A percentile compares a stretch with the other conserved stretches of the same genome.
These are phyloP conservation scores for Suillus discolor DNA, from an alignment of 768 basidiomycete species.

Conservation along the genomic window DNA sequence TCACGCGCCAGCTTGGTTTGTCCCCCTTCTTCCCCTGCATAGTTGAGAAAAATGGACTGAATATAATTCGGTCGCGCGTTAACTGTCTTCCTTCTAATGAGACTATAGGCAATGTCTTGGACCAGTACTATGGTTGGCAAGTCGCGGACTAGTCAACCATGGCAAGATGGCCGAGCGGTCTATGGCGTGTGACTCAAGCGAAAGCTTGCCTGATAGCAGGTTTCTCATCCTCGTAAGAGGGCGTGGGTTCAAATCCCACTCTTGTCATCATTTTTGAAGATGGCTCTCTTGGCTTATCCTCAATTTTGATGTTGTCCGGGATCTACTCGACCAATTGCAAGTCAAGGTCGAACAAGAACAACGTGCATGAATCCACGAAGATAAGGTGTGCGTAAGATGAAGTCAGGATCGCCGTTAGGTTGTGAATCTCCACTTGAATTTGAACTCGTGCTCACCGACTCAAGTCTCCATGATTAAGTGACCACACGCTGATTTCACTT, in stretches of 20 bases:
- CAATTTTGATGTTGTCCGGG: no score
- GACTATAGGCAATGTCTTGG: no score
- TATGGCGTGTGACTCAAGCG: conserved; percentile 66
- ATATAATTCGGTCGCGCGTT: no score
- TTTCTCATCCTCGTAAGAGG: conserved; percentile 39
- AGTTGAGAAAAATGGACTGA: background rate
- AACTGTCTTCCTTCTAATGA: no score
- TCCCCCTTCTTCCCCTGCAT: background rate
- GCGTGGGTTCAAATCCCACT: conserved; percentile 48
- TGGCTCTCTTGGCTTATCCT: no score
- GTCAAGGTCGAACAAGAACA: background rate
- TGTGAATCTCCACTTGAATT: background rate
- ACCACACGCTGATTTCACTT: background rate
- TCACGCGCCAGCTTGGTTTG: background rate
- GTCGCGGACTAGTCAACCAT: no score
- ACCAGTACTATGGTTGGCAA: background rate
- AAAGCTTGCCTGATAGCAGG: conserved; percentile 20
- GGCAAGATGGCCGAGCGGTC: conserved; percentile 67
- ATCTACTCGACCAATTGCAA: no score
- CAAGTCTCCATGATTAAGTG: background rate
- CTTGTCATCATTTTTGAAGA: conserved; percentile 35
- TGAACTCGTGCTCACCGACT: background rate
- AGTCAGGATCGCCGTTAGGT: no score
- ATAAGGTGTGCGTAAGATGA: no score
- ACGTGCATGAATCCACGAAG: background rate